Percentiles rank a stretch among this genome's conserved stretches.
phyloP scores from a whole-genome alignment of 2,329 filamentous ascomycete species.

The Microcyclosporella mali region DNA sequence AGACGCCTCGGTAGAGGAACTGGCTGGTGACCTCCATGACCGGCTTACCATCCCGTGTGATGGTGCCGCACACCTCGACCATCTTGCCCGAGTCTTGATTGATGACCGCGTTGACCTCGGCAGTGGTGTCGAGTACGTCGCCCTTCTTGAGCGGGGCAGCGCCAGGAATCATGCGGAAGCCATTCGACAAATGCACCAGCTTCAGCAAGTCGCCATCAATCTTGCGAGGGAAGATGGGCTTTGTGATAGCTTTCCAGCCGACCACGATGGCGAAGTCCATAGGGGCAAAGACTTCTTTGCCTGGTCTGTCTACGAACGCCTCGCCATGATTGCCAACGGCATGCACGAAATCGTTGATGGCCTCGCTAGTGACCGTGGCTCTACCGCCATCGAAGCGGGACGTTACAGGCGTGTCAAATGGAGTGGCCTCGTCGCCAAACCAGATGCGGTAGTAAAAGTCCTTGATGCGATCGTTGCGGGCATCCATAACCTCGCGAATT shows the following conservation, averaged over 20 bases:
- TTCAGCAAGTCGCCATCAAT: slow-evolving; percentile 96
- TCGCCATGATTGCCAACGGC: slow-evolving; percentile 97
- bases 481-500: slow-evolving; percentile 92
- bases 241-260: slow-evolving; percentile 82
- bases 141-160: slow-evolving; percentile 93
- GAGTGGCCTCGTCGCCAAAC: slow-evolving; percentile 81
- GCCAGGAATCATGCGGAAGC: slow-evolving; percentile 96
- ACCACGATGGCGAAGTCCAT: slow-evolving; percentile 68
- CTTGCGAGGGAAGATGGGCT: slow-evolving; percentile 94
- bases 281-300: slow-evolving; percentile 87
- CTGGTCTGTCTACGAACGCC: slow-evolving; percentile 90
- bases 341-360: slow-evolving; percentile 98
- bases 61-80: slow-evolving; percentile 99
- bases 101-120: slow-evolving; percentile 94
- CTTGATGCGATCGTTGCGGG: slow-evolving; percentile 96
- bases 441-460: slow-evolving; percentile 98
- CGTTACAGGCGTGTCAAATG: slow-evolving; percentile 78
- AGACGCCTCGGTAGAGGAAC: slow-evolving; percentile 90
- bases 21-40: slow-evolving; percentile 99
- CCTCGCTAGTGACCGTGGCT: slow-evolving; percentile 79
- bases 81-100: slow-evolving; percentile 99
- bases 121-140: slow-evolving; percentile 84
- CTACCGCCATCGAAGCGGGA: slow-evolving; percentile 86
- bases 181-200: slow-evolving; percentile 92
- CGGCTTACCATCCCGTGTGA: slow-evolving; percentile 70